Base-by-base conservation (phyloP, 768 basidiomycete species). In the Lentinula boryana region DNA sequence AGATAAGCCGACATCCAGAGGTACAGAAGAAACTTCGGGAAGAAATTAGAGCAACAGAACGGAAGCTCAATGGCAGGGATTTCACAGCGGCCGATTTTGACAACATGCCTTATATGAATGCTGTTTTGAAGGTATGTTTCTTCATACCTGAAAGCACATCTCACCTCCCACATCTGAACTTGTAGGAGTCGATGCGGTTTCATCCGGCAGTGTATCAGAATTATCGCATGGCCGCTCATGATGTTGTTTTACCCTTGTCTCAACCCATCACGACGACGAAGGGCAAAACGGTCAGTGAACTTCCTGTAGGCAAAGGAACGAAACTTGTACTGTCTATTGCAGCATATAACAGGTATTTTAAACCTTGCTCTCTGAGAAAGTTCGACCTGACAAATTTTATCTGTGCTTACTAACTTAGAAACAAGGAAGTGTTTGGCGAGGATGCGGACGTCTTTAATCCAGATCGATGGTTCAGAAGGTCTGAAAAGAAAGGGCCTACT, bases 231-330 rank as follows among this genome's bases (percentile, higher is more conserved):
- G 76, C 85, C 0, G 73, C 69, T 1, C 68, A 72, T 21, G 86
- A 89, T 63, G 82, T 86, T 58, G 67, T 85, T 32, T 67, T 90
- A 21, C 85, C 88, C 0, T 77, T 90, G 38, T 79, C 83, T 5
- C 77, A 70, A 59, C 83, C 84, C 1, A 76, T 86, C 51, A 72
- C 64, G 57, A 80, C 77, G 3, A 72, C 71, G 23, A 75, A 76
- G 1, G 85, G 84, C 5, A 71, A 78, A 59, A 58, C 72, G 10
- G 67, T 82, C 41, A 69, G 64, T 8, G 73, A 81, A 56, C 54
- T 86, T 10, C 75, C 78, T 3, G 71, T 87, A 21, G 77, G 80
- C 0, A 79, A 81, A 62, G 81, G 82, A 8, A 78, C 76, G 36
- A 80, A 79, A 53, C 70, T 86, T 8, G 73, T 84, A 32, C 66